Evolutionary conservation across 2,329 filamentous ascomycete species (phyloP), one percentile per base, ranked within the genome.

Genomic region (Magnaporthiopsis incrustans): DNA sequence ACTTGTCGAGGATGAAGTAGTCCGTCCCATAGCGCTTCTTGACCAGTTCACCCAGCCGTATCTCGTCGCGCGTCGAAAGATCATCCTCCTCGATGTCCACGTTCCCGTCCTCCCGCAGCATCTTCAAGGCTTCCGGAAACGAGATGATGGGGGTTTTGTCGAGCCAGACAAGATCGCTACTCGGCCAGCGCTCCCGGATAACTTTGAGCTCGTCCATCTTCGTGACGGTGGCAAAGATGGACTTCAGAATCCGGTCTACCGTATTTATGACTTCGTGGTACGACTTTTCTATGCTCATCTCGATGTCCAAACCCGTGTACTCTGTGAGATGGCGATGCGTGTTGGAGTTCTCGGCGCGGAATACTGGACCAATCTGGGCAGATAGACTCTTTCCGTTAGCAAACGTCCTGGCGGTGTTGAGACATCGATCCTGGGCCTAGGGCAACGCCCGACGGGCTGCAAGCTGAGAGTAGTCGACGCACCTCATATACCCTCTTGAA

Each of bases 1-100:
- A 97, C 72, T 96, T 96, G 82, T 97, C 93, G 57, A 97, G 83
- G 67, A 97, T 89, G 76, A 95, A 97, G 78, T 96, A 97, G 71
- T 97, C 93, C 0, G 93, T 96, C 64, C 85, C 82, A 71, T 89
- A 95, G 77, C 93, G 92, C 72, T 96, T 86, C 77, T 90, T 94
- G 71, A 97, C 86, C 22, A 97, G 79, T 71, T 91, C 82, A 12
- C 94, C 93, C 0, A 97, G 83, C 18, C 90, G 87, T 30, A 96
- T 93, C 77, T 97, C 93, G 66, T 95, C 91, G 26, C 90, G 83
- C 0, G 93, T 97, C 59, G 87, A 87, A 30, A 97, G 79, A 73
- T 97, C 93, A 72, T 96, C 91, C 35, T 89, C 83, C 44, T 87
- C 82, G 0, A 89, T 87, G 3, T 89, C 81, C 33, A 79, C 77